Conservation (phyloP, 148 eudicot genomes). For the Camellia granthamiana region DNA sequence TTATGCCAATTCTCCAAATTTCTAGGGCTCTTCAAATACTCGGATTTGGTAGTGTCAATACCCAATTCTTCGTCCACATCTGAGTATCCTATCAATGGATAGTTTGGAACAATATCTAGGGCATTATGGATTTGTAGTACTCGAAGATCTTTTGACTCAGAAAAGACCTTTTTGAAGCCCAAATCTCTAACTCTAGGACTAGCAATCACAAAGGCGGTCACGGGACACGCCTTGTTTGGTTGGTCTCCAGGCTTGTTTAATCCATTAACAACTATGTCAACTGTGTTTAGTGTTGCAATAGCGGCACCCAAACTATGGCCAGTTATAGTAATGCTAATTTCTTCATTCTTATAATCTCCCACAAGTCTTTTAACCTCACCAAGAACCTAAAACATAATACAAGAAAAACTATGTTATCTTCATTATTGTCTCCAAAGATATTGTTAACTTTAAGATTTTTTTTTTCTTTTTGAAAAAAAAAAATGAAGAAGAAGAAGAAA, state of each 20-base stretch:
- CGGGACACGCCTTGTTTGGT: conserved; percentile 31
- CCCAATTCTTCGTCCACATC: conserved; percentile 48
- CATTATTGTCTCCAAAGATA: too few species aligned
- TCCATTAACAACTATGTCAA: conserved; percentile 51
- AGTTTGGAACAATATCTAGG: conserved; percentile 45
- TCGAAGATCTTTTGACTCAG: conserved; percentile 26
- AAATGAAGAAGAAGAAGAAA: too few species aligned
- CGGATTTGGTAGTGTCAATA: conserved; percentile 49
- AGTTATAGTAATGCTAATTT: conserved; percentile 50
- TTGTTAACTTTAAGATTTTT: too few species aligned
- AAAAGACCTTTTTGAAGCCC: conserved; percentile 29
- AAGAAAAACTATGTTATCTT: background rate
- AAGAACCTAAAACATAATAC: conserved; percentile 34
- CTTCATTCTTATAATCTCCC: conserved; percentile 49
- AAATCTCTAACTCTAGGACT: conserved; percentile 60
- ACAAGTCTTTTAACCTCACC: conserved; percentile 42
- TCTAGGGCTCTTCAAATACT: conserved; percentile 50
- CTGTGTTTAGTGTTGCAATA: conserved; percentile 46
- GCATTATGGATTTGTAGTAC: conserved; percentile 34
- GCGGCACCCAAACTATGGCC: conserved; percentile 67
- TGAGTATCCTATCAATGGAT: conserved; percentile 46
- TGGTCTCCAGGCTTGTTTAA: conserved; percentile 12
- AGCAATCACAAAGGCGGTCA: conserved; percentile 52
- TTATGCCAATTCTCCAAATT: conserved; percentile 51
- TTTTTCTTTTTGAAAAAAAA: too few species aligned